Evolutionary conservation across 768 basidiomycete species (phyloP).

Genomic region (Coprinellus aureogranulatus): DNA sequence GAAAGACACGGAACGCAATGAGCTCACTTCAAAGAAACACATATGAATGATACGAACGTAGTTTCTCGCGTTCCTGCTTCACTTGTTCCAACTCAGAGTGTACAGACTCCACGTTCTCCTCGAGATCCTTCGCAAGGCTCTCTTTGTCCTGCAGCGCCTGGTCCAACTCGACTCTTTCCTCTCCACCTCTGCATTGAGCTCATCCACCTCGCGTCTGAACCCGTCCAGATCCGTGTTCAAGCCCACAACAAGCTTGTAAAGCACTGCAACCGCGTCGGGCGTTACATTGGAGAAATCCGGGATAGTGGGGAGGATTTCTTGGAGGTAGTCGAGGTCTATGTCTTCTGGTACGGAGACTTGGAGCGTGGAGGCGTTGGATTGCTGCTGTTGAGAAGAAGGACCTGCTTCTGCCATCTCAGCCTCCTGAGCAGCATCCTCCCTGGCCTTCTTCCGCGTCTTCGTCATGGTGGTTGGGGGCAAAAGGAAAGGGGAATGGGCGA

Average conservation of each 20-base stretch:
- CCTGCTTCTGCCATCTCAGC: constrained; percentile 19
- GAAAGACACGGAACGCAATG: constrained; percentile 19
- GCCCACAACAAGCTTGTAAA: constrained; percentile 62
- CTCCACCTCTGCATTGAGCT: constrained; percentile 61
- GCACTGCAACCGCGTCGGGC: constrained; percentile 54
- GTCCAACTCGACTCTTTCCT: constrained; percentile 82
- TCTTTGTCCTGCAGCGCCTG: constrained; percentile 82
- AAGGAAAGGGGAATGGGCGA: constrained; percentile 16
- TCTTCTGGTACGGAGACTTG: constrained; percentile 59
- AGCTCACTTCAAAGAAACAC: background rate
- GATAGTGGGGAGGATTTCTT: constrained; percentile 59
- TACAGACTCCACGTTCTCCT: constrained; percentile 46
- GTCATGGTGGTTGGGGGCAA: constrained; percentile 27
- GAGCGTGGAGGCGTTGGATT: constrained; percentile 22
- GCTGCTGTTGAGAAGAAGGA: constrained; percentile 30
- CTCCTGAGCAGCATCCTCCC: constrained; percentile 41
- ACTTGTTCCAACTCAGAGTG: constrained; percentile 55
- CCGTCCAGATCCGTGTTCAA: constrained; percentile 57
- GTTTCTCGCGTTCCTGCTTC: constrained; percentile 62
- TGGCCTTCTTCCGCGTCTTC: constrained; percentile 64
- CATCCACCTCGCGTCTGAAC: constrained; percentile 65
- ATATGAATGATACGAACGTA: constrained; percentile 46
- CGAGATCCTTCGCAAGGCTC: constrained; percentile 54
- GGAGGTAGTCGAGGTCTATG: constrained; percentile 60
- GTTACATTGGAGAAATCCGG: constrained; percentile 17